phyloP scores from a whole-genome alignment of 2,329 filamentous ascomycete genomes.

The Albifimbria verrucaria region DNA sequence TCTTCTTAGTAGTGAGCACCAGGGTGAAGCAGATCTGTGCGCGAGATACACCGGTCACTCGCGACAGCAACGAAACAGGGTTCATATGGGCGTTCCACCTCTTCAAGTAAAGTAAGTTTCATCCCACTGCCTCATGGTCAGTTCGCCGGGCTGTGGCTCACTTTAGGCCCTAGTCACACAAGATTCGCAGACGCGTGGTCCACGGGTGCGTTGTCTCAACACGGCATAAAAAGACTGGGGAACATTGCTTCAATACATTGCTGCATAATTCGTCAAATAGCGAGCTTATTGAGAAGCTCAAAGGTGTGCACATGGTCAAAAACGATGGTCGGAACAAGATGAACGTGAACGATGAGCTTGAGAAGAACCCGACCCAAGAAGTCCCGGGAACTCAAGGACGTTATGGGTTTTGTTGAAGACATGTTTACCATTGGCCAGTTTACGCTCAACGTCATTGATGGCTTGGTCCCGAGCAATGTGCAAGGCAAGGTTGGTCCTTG shows the following conservation, averaged over 20 bases:
- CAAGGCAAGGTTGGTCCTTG: background rate
- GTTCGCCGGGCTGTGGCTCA: background rate
- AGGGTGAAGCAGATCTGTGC: constrained; percentile 35
- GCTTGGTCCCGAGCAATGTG: background rate
- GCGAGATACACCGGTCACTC: constrained; percentile 34
- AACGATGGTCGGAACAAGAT: background rate
- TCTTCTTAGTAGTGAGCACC: constrained; percentile 28
- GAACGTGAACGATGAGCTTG: background rate
- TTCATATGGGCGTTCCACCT: constrained; percentile 38
- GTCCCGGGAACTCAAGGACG: background rate
- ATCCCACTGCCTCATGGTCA: background rate
- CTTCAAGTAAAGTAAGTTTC: background rate
- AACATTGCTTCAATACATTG: background rate
- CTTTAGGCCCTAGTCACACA: background rate
- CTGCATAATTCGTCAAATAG: background rate
- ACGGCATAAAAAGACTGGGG: background rate
- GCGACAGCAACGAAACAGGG: constrained; percentile 36
- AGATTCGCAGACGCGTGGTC: background rate
- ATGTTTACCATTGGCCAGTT: background rate
- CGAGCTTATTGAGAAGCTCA: background rate
- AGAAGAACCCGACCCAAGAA: background rate
- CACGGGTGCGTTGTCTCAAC: background rate
- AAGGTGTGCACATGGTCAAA: background rate
- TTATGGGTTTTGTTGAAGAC: background rate
- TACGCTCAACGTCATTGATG: background rate